A percentile compares a stretch with the other conserved stretches of the same genome.
Conservation (phyloP, 2,329 filamentous ascomycete genomes). For the Clonostachys rosea region DNA sequence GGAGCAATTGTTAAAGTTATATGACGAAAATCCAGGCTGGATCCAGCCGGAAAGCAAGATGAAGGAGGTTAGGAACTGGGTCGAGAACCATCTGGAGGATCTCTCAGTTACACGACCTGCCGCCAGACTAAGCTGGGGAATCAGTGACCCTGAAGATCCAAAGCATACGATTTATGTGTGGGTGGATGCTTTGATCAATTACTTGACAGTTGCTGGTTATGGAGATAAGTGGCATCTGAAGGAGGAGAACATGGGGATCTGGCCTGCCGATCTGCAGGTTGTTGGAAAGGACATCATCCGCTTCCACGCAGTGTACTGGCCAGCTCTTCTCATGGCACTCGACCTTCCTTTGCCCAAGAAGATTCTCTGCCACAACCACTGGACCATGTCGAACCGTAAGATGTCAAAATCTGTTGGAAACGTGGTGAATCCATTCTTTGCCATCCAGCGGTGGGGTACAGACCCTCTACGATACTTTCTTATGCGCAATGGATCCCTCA, state of each 20-base stretch:
- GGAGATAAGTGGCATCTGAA: slow-evolving; percentile 56
- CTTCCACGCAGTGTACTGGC: slow-evolving; percentile 98
- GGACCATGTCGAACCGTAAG: slow-evolving; percentile 87
- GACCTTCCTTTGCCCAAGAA: slow-evolving; percentile 73
- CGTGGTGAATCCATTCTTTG: slow-evolving; percentile 90
- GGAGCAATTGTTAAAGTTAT: slow-evolving; percentile 75
- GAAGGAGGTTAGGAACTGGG: slow-evolving; percentile 73
- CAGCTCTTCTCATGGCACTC: slow-evolving; percentile 87
- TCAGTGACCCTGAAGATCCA: slow-evolving; percentile 78
- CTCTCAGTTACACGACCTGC: slow-evolving; percentile 83
- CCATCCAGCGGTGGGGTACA: slow-evolving; percentile 80
- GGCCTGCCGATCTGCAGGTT: slow-evolving; percentile 89
- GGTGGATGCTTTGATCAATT: slow-evolving; percentile 95
- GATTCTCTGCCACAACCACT: slow-evolving; percentile 87
- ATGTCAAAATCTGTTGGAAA: slow-evolving; percentile 97
- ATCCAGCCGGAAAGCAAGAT: slow-evolving; percentile 70
- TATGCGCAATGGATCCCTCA: slow-evolving; percentile 71
- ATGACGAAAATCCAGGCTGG: slow-evolving; percentile 71
- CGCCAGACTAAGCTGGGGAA: slow-evolving; percentile 78
- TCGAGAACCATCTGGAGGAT: slow-evolving; percentile 75
- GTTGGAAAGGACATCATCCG: slow-evolving; percentile 95
- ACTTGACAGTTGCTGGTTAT: slow-evolving; percentile 83
- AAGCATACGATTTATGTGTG: slow-evolving; percentile 96
- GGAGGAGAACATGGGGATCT: slow-evolving; percentile 45
- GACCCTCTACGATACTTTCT: slow-evolving; percentile 91